Evolutionary conservation across 768 basidiomycete genomes (phyloP), one percentile per base, ranked within the genome.

Genomic region (Kwoniella dendrophila): DNA sequence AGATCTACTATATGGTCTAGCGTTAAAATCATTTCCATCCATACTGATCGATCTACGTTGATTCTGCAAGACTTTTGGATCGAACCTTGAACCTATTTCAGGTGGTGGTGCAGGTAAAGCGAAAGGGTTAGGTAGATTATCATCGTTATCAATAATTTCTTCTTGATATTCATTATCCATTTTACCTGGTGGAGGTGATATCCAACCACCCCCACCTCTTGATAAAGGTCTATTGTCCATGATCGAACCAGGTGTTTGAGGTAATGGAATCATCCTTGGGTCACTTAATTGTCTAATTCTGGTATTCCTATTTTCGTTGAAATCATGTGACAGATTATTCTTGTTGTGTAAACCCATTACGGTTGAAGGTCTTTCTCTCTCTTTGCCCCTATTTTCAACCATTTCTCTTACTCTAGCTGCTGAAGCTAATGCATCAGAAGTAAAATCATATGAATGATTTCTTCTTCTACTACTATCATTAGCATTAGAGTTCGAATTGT

Each of bases 31-130:
- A 44, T 11, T 22, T 4, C 16, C 18, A 44, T 33, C 36, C 20
- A 43, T 43, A 11, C 43, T 40, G 41, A 30, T 52, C 4, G 57
- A 48, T 48, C 59, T 57, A 32, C 56, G 62, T 34, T 56, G 63
- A 16, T 27, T 34, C 18, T 79, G 80, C 11, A 81, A 81, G 22
- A 81, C 81, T 75, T 90, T 91, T n/a, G 90, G 89, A 76, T 92
- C 90, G 74, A 92, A 90, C 32, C 86, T 84, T 20, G 89, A 90
- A 24, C 85, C 83, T 43, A 85, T 83, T 8, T 84, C 79, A 10
- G 82, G 79, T n/a, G 84, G 84, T 24, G 87, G 86, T 40, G 87
- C 84, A 44, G 86, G 84, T 32, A 90, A 78, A 30, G 86, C 83
- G 73, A 90, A 90, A 16, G 86, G 86, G 72, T 88, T 89, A 0